Evolutionary conservation across 768 basidiomycete genomes (phyloP).

Genomic region (Russula lepida): DNA sequence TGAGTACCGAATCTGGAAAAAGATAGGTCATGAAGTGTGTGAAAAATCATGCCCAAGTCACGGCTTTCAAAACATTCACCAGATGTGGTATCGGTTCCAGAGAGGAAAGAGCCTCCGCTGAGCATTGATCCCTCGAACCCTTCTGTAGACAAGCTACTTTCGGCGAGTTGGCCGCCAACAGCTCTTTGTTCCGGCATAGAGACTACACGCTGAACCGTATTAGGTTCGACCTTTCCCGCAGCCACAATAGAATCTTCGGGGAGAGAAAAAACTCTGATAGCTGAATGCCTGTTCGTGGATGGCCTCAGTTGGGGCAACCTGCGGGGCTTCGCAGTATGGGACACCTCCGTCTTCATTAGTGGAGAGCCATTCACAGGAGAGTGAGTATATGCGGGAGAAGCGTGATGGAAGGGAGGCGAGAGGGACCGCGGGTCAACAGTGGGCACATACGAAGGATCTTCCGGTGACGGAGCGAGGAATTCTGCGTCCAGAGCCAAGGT

Average conservation of each 20-base stretch:
- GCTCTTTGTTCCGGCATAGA: slow-evolving; percentile 20
- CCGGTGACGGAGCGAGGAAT: neutral
- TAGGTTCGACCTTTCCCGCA: neutral
- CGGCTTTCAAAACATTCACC: slow-evolving; percentile 12
- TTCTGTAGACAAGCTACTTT: slow-evolving; percentile 19
- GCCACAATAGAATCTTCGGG: slow-evolving; percentile 12
- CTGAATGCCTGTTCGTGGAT: neutral
- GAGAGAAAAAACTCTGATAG: slow-evolving; percentile 17
- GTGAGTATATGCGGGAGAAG: slow-evolving; percentile 19
- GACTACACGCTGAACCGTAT: slow-evolving; percentile 12
- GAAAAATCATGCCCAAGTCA: slow-evolving; percentile 3
- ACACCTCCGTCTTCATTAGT: neutral
- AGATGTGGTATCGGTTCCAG: slow-evolving; percentile 19
- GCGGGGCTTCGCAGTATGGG: slow-evolving; percentile 12
- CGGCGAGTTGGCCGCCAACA: neutral
- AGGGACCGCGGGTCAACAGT: neutral
- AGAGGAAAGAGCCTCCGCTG: slow-evolving; percentile 18
- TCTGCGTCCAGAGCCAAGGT: neutral
- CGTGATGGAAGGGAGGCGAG: slow-evolving; percentile 5
- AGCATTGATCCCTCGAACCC: slow-evolving; percentile 15
- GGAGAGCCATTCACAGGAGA: neutral
- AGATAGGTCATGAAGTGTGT: slow-evolving; percentile 5
- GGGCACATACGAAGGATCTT: neutral
- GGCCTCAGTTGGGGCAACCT: slow-evolving; percentile 17
- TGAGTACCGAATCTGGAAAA: slow-evolving; percentile 21